Base-by-base conservation (phyloP, 345 rosid genomes). In the Lepidium sativum region DNA sequence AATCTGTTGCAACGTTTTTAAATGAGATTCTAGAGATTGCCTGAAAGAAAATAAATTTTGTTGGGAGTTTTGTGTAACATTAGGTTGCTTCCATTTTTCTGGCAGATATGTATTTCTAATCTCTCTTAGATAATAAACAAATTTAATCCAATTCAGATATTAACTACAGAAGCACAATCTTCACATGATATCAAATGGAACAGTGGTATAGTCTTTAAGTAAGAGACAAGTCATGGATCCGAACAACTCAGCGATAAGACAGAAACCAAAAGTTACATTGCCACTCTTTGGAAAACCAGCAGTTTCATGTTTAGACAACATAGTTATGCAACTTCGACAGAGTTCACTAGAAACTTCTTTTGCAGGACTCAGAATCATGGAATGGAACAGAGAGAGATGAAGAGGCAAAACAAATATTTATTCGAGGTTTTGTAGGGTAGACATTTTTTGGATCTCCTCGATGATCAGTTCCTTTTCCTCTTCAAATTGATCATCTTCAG, bases 381-480 rank as follows among this genome's bases (percentile, higher is more conserved):
- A 1, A 3, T 44, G 41, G 56, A 59, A 52, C 38, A 27, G 25
- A 49, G 61, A n/a, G n/a, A 63, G 15, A 54, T 52, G 49, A 37
- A 16, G 43, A 52, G 60, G 40, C 45, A 65, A 25, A 34, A 58
- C 42, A 42, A 27, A 51, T 18, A 18, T 34, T 51, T 21, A 72
- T 25, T 72, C 34, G 10, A 65, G 83, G 77, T 68, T 71, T 8
- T 74, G 64, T 62, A 80, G 60, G 51, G 73, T 50, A 14, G 95
- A 78, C 67, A 88, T 69, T 76, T 79, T 82, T 72, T 78, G 69
- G 29, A 94, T 94, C 78, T 88, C 97, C 54, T 81, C 86, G 38
- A 94, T 85, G 75, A 90, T 90, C 55, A 90, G 73, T 72, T 94
- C 97, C 71, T 90, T 94, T 74, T 90, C 99, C 75, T 88, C 97